Percentiles rank a stretch among this genome's conserved stretches.
These are phyloP conservation scores for Ceratocystis variospora DNA, from an alignment of 2,329 filamentous ascomycete species.

Conservation along the genomic window DNA sequence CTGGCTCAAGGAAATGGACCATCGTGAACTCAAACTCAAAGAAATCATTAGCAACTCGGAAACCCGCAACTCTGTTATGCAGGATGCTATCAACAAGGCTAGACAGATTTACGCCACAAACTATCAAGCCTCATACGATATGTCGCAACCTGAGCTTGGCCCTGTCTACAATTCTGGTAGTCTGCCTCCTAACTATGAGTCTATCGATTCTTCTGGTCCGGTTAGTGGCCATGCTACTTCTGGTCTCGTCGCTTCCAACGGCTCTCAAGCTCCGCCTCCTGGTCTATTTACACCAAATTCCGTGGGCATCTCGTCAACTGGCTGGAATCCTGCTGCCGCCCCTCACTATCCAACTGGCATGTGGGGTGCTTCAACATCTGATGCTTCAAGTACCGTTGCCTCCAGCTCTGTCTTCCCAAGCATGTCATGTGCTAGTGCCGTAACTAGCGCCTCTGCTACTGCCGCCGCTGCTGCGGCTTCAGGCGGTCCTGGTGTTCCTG, in stretches of 20 bases:
- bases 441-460: not conserved
- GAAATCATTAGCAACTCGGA: slow-evolving; percentile 30
- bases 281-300: slow-evolving; percentile 4
- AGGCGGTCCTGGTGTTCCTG: not conserved
- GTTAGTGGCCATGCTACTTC: slow-evolving; percentile 1
- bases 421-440: not conserved
- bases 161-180: slow-evolving; percentile 17
- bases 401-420: not conserved
- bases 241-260: not conserved
- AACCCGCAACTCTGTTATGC: slow-evolving; percentile 28
- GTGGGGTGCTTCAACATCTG: slow-evolving; percentile 24
- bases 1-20: slow-evolving; percentile 35
- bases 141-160: not conserved
- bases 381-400: not conserved
- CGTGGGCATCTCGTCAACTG: slow-evolving; percentile 12
- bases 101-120: slow-evolving; percentile 25
- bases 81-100: slow-evolving; percentile 29
- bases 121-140: slow-evolving; percentile 4
- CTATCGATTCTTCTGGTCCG: not conserved
- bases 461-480: not conserved
- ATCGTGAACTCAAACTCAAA: slow-evolving; percentile 33
- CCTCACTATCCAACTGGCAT: slow-evolving; percentile 28
- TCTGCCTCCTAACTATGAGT: slow-evolving; percentile 7
- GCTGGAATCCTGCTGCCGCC: slow-evolving; percentile 28
- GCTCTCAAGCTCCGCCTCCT: not conserved